Percentiles rank a stretch among this genome's conserved stretches.
Conservation (phyloP, 257 asterid genomes). For the Gentiana macrophylla region DNA sequence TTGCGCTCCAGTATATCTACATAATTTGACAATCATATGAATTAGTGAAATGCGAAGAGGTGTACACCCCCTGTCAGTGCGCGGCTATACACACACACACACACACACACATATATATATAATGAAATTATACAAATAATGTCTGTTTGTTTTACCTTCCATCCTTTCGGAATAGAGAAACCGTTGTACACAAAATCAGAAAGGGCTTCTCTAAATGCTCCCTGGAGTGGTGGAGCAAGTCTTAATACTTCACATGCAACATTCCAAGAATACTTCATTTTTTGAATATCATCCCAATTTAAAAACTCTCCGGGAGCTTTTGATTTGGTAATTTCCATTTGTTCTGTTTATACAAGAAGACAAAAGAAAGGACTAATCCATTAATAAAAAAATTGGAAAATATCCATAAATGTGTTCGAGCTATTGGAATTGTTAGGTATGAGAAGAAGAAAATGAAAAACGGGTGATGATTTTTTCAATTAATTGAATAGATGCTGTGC, state of each 20-base stretch:
- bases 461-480: no score
- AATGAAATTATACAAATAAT: slow-evolving; percentile 18
- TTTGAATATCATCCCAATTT: slow-evolving; percentile 25
- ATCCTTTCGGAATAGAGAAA: slow-evolving; percentile 37
- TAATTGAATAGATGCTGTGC: no score
- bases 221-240: slow-evolving; percentile 46
- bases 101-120: not conserved
- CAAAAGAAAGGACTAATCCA: no score
- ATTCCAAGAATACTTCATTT: slow-evolving; percentile 64
- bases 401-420: no score
- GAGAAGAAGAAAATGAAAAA: no score
- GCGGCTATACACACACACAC: no score
- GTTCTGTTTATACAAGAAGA: slow-evolving; percentile 32
- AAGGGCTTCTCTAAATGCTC: slow-evolving; percentile 57
- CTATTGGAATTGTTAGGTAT: no score
- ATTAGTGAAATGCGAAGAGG: not conserved
- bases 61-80: no score
- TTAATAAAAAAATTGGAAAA: no score
- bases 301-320: slow-evolving; percentile 39
- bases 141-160: slow-evolving; percentile 51
- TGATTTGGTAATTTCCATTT: slow-evolving; percentile 37
- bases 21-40: not conserved
- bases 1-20: slow-evolving; percentile 56
- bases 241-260: slow-evolving; percentile 54
- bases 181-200: slow-evolving; percentile 49